These are phyloP conservation scores for Fulvia fulva DNA, from an alignment of 2,329 filamentous ascomycete genomes.

Conservation along the genomic window DNA sequence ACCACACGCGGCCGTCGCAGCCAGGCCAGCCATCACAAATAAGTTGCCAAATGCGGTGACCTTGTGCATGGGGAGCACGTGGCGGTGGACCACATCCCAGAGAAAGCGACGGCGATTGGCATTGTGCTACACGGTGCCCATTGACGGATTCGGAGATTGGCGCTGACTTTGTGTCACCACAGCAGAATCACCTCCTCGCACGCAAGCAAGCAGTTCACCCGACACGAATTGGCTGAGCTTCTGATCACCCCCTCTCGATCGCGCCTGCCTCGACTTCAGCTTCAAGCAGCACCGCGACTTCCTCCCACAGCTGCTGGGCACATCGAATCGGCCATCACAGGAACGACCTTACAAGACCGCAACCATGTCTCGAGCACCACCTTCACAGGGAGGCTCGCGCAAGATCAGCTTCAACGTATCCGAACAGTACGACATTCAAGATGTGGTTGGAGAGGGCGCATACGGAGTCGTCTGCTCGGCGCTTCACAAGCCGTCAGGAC, in stretches of 20 bases:
- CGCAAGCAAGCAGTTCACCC: not conserved
- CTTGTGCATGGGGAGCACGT: constrained; percentile 18
- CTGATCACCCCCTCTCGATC: not conserved
- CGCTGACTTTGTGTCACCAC: constrained; percentile 17
- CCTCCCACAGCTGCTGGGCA: not conserved
- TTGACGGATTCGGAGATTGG: constrained; percentile 15
- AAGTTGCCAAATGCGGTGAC: constrained; percentile 8
- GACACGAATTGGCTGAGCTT: not conserved
- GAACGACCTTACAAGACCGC: constrained; percentile 3
- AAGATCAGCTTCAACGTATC: constrained; percentile 99
- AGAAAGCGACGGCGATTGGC: constrained; percentile 1
- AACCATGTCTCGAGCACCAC: constrained; percentile 22
- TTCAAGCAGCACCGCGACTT: not conserved
- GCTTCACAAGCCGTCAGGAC: constrained; percentile 93
- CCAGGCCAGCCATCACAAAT: constrained; percentile 5
- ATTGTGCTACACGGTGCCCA: constrained; percentile 10
- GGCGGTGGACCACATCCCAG: constrained; percentile 15
- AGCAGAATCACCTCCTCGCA: constrained; percentile 12
- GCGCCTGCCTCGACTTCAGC: not conserved
- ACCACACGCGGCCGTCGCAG: not conserved
- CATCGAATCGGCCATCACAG: not conserved
- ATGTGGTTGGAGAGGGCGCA: constrained; percentile 97
- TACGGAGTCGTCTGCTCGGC: constrained; percentile 98
- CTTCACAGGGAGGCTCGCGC: constrained; percentile 52
- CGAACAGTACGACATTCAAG: constrained; percentile 98